Base-by-base conservation (phyloP, 441 rosid genomes). In the Cnidoscolus chayamansa region DNA sequence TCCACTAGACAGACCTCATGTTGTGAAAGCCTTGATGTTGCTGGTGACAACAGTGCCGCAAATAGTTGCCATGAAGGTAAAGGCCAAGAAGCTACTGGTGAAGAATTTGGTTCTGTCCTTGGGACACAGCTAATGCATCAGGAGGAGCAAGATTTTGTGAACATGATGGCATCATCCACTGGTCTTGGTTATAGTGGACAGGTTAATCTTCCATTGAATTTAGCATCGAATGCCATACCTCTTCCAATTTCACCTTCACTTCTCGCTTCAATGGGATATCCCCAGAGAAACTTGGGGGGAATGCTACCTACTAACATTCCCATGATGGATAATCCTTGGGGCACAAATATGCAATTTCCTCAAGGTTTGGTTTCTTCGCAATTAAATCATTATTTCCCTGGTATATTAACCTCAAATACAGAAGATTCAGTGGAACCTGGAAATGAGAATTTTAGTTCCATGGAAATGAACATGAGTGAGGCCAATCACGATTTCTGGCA, bases 71-170 rank as follows among this genome's bases (percentile, higher is more conserved):
- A 67, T 71, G 89, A 84, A 65, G 94, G 82, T 76, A 58, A 79
- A 56, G 80, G 75, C 74, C 73, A 81, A 74, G 82, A 81, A 74
- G 76, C 80, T n/a, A 47, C 69, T 67, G 82, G 84, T 76, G 94
- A 87, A 74, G 97, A 87, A 51, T 87, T 86, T 72, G 57, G 76
- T 63, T 86, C 89, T 72, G 76, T 72, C 77, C 71, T 76, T 19
- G 91, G 87, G 64, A 72, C 92, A 65, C 89, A 74, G 32, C 86
- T 82, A 51, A 85, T 89, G 93, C 92, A 84, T 77, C 97, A 87
- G 78, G 94, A 85, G 72, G 95, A 91, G 53, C 97, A 90, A 78
- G 97, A 93, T 84, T 73, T 84, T 76, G 88, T 84, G 72, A 96
- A 90, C 77, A 72, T 87, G 81, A 78, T 87, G 86, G 77, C 97